A percentile compares a stretch with the other conserved stretches of the same genome.
These are phyloP conservation scores for Leccinum variicolor DNA, from an alignment of 768 basidiomycete genomes.

Conservation along the genomic window DNA sequence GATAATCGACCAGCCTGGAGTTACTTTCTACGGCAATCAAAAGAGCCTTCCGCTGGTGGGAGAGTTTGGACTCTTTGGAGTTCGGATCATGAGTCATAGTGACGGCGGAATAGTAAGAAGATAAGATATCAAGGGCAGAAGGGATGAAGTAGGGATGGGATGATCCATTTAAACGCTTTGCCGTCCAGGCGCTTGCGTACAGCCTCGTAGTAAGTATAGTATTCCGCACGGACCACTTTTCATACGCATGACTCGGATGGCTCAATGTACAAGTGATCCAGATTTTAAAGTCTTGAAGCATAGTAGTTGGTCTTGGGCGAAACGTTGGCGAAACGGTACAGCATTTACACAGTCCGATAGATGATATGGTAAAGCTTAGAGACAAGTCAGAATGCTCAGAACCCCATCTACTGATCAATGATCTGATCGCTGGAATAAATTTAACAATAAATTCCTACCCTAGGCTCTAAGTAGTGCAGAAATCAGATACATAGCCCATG, in stretches of 20 bases:
- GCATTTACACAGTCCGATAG: not conserved
- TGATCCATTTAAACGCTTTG: not conserved
- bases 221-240: not conserved
- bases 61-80: not conserved
- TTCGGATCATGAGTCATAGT: slow-evolving; percentile 6
- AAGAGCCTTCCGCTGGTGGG: slow-evolving; percentile 15
- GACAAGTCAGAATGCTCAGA: too few relatives aligned
- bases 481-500: not conserved
- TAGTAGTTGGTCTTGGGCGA: not conserved
- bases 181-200: not conserved
- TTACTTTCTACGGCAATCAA: slow-evolving; percentile 22
- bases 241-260: not conserved
- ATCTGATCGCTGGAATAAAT: not conserved
- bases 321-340: not conserved
- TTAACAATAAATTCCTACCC: not conserved
- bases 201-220: slow-evolving; percentile 11
- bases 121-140: slow-evolving; percentile 11
- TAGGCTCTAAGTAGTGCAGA: not conserved
- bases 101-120: not conserved
- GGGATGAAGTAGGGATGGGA: not conserved
- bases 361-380: not conserved
- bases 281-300: not conserved
- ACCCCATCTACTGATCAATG: too few relatives aligned
- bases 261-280: not conserved
- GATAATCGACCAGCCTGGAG: not conserved